phyloP scores from a whole-genome alignment of 176 grass and related monocot species.

The Echinochloa phyllopogon region DNA sequence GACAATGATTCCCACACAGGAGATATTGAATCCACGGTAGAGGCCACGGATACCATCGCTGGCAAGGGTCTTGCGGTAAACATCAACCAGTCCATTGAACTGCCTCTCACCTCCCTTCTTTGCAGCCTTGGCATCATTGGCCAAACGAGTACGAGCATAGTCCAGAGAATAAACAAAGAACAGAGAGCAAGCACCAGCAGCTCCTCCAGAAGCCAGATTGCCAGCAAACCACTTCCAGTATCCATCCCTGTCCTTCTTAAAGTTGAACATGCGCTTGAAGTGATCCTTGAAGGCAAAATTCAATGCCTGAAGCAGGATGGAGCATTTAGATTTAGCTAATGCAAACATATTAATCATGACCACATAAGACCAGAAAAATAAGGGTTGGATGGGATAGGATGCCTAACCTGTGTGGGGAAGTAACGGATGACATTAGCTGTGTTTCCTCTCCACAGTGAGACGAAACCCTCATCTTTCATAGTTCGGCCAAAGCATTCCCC shows the following conservation, averaged over 20 bases:
- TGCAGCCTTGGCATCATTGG: conserved; percentile 61
- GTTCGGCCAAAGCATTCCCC: conserved; percentile 60
- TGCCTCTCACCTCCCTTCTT: conserved; percentile 69
- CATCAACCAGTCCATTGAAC: conserved; percentile 70
- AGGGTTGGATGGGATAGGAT: background rate
- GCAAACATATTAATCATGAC: background rate
- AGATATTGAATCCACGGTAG: conserved; percentile 70
- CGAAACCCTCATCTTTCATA: conserved; percentile 57
- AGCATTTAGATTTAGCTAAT: background rate
- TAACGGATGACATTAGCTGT: conserved; percentile 78
- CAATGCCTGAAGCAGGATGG: conserved; percentile 50
- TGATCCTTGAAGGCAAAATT: conserved; percentile 76
- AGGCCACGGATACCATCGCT: conserved; percentile 62
- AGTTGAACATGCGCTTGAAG: conserved; percentile 84
- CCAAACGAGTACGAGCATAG: conserved; percentile 63
- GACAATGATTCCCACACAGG: conserved; percentile 72
- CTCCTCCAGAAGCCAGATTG: conserved; percentile 69
- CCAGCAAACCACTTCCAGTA: conserved; percentile 83
- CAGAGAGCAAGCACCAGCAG: conserved; percentile 69
- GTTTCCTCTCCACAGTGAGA: conserved; percentile 73
- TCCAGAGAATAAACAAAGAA: conserved; percentile 75
- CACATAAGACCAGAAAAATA: background rate
- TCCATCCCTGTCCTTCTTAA: conserved; percentile 73
- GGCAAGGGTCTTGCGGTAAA: conserved; percentile 58
- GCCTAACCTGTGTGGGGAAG: conserved; percentile 68